Base-by-base conservation (phyloP, 495 filamentous ascomycete genomes). In the Talaromyces wortmannii region DNA sequence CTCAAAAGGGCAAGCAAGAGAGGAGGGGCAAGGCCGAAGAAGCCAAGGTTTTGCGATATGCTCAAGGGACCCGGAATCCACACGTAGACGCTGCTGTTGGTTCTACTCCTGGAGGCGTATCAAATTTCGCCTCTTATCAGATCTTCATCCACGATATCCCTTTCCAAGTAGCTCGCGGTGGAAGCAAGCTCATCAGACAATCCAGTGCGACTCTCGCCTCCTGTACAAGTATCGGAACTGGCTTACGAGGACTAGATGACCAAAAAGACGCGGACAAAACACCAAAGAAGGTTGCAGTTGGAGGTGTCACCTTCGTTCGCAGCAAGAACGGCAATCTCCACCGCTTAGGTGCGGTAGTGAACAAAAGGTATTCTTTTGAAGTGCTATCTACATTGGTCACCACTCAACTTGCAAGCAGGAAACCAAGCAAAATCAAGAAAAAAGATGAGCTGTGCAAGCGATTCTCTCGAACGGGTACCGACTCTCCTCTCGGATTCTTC, bases 281-380 rank as follows among this genome's bases (percentile, higher is more conserved):
- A 6, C 92, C 92, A 0, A 96, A 92, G 69, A 78, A 79, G 66
- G 81, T 89, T 30, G 76, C 75, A 5, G 74, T 97, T 58, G 90
- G 84, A 31, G 92, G 92, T 49, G 90, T 97, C 55, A 83, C 79
- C 43, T 97, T 96, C 68, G 80, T 90, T 58, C 82, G 92, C 53
- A 96, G 89, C 69, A 95, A 94, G 67, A 87, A 87, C 60, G 92
- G 92, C 52, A 97, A 97, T 55, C 80, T 97, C 52, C 87, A 90
- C 62, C 89, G 91, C 18, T 63, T 76, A 46, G 74, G 73, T 30
- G 72, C 69, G 7, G 73, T 76, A 18, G 68, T 68, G 15, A 71
- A 67, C 45, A 78, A 74, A 55, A 74, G 66, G 74, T 76, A 54
- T 45, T 23, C 12, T 6, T 33, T 29, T 44, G 18, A 17, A 8